Evolutionary conservation across 768 basidiomycete genomes (phyloP).

Genomic region (Pleurotus pulmonarius): DNA sequence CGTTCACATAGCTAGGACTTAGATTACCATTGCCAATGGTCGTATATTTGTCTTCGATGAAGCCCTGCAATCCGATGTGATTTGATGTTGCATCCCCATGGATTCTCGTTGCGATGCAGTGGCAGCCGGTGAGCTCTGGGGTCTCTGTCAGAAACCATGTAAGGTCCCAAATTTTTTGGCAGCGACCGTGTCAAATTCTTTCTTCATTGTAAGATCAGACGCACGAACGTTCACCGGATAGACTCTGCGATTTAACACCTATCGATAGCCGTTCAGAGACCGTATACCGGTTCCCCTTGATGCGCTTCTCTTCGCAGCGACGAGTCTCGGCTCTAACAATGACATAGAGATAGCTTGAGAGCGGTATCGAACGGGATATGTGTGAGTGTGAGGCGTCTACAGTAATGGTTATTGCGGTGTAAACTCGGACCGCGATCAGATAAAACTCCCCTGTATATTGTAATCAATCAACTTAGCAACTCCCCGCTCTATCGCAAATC

Average conservation of each 20-base stretch:
- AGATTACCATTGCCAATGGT: neutral
- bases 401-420: neutral
- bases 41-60: too few relatives aligned
- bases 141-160: neutral
- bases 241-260: neutral
- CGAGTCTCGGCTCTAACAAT: too few relatives aligned
- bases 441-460: neutral
- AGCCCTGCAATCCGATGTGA: too few relatives aligned
- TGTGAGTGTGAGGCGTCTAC: neutral
- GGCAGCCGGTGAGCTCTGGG: neutral
- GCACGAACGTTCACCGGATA: neutral
- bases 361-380: conserved; percentile 4
- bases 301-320: neutral
- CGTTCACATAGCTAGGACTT: neutral
- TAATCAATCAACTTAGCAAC: neutral
- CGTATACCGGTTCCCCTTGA: neutral
- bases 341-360: too few relatives aligned
- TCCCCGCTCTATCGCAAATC: conserved; percentile 1
- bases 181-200: too few relatives aligned
- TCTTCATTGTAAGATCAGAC: neutral
- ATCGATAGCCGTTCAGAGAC: neutral
- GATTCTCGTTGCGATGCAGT: too few relatives aligned
- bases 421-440: conserved; percentile 7
- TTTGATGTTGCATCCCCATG: too few relatives aligned
- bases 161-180: too few relatives aligned